Conservation (phyloP, 306 rosid genomes). For the Alnus rubra region DNA sequence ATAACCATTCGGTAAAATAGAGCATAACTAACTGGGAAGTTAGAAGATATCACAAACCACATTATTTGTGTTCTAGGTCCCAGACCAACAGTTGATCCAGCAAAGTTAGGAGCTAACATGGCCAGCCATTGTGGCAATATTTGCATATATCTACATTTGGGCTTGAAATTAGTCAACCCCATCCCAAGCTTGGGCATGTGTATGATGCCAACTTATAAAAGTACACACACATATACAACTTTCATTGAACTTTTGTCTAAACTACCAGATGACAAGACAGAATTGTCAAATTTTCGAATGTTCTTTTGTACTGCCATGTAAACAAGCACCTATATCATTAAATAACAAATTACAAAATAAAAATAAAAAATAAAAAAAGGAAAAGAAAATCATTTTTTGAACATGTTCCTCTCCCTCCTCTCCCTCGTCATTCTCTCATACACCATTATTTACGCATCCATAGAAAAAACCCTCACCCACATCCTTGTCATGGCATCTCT, state of each 20-base stretch:
- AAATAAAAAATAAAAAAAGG: background rate
- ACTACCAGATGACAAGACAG: background rate
- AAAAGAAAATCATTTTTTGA: background rate
- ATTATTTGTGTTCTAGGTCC: background rate
- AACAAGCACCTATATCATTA: background rate
- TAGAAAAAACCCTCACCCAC: background rate
- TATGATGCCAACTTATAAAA: background rate
- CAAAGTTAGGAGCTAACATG: background rate
- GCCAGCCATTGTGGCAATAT: background rate
- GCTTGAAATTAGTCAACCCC: background rate
- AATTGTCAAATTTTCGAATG: background rate
- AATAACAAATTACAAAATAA: background rate
- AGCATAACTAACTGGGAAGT: background rate
- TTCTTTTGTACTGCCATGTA: background rate
- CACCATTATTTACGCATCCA: background rate
- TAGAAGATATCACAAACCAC: background rate
- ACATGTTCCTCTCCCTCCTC: background rate
- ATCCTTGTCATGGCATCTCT: background rate
- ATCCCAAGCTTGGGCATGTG: background rate
- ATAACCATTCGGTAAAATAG: background rate
- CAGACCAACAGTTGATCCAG: background rate
- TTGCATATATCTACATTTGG: background rate
- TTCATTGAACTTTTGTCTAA: background rate
- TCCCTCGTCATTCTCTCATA: background rate
- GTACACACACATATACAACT: background rate